Evolutionary conservation across 495 filamentous ascomycete species (phyloP), one percentile per base, ranked within the genome.

Genomic region (Trichoderma virens): DNA sequence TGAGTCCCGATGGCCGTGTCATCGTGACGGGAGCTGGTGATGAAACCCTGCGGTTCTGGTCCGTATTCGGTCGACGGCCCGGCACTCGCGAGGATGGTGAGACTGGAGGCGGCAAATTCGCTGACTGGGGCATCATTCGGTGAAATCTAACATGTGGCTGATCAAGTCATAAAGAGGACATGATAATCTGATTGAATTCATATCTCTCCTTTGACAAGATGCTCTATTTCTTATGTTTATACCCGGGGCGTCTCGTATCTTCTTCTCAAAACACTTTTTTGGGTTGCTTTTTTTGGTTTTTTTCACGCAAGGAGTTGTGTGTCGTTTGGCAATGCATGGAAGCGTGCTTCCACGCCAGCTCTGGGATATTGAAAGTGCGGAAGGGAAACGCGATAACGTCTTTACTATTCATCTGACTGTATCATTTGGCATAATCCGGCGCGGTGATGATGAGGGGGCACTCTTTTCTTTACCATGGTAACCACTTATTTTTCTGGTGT

Each of bases 21-120:
- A 90, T 98, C 32, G 94, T 98, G 13, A 98, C 94, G 0, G 94
- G 94, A 28, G 95, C 95, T 7, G 94, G 94, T 3, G 94, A 98
- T 68, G 94, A 98, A 75, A 98, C 94, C 0, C 76, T 98, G 63
- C 76, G 94, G 60, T 98, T 98, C 79, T 98, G 94, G 94, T 94
- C 94, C 70, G 90, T 93, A 23, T 98, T 98, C 69, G 81, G 77
- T 8, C 78, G 84, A 83, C 77, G 88, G 79, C 80, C 80, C 68
- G 82, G 86, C 73, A 79, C 76, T 64, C 78, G 83, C 70, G 76
- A 82, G 67, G 81, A 78, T 65, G 76, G 75, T 65, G 82, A 74
- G 56, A 79, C 77, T 59, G 80, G 76, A 64, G 80, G 79, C 31
- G 85, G 85, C 64, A 84, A 80, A 63, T 73, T 90, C 28, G 80